phyloP scores from a whole-genome alignment of 2,329 filamentous ascomycete species.

The Fusarium sp. region DNA sequence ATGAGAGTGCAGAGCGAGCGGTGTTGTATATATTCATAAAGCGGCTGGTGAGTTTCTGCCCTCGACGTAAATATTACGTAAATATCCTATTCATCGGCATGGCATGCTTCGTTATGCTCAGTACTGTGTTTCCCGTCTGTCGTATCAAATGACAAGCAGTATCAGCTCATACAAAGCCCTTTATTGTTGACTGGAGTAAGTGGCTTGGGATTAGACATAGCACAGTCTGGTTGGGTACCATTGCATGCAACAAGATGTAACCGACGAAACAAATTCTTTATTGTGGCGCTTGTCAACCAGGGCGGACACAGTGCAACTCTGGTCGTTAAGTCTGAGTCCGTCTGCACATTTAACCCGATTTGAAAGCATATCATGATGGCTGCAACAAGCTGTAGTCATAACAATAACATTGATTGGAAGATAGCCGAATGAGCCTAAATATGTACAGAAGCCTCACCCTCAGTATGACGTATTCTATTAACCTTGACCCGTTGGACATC shows the following conservation, averaged over 20 bases:
- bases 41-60: rapidly evolving
- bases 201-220: rapidly evolving
- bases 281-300: not conserved
- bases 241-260: not conserved
- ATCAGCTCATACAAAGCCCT: too few relatives aligned
- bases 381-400: too few relatives aligned
- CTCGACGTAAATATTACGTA: rapidly evolving
- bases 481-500: not conserved
- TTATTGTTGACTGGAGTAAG: too few relatives aligned
- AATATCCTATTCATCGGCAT: rapidly evolving
- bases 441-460: not conserved
- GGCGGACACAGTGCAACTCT: not conserved
- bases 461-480: not conserved
- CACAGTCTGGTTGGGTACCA: rapidly evolving
- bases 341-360: too few relatives aligned
- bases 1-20: not conserved
- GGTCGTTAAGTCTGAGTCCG: too few relatives aligned
- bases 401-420: not conserved
- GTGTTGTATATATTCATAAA: not conserved
- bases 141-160: rapidly evolving
- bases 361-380: too few relatives aligned
- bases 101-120: too few relatives aligned
- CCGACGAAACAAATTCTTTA: not conserved
- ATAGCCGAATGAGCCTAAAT: not conserved
- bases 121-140: rapidly evolving